Percentiles rank a stretch among this genome's conserved stretches.
Conservation (phyloP, 768 basidiomycete genomes). For the Pleurotus platypus region DNA sequence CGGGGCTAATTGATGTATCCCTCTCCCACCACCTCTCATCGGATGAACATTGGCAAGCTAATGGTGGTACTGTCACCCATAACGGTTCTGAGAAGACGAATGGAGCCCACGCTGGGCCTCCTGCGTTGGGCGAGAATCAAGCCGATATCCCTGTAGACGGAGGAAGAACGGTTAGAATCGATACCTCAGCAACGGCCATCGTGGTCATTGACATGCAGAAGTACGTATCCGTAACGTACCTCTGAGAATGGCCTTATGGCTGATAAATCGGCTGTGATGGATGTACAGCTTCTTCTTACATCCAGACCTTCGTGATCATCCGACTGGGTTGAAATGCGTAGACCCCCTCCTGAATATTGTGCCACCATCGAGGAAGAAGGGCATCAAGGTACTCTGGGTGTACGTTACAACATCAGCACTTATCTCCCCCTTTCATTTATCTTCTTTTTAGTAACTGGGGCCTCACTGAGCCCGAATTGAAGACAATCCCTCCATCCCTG, state of each 20-base stretch:
- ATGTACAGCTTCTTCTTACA: constrained; percentile 57
- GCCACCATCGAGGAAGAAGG: constrained; percentile 42
- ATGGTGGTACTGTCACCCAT: constrained; percentile 10
- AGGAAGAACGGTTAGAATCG: constrained; percentile 46
- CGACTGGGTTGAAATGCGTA: constrained; percentile 55
- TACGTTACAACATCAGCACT: constrained; percentile 22
- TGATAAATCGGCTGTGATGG: background rate
- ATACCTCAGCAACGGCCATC: constrained; percentile 46
- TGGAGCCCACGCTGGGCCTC: constrained; percentile 15
- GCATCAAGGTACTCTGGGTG: constrained; percentile 65
- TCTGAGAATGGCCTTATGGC: background rate
- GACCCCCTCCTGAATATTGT: constrained; percentile 48
- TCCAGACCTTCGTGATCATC: constrained; percentile 51
- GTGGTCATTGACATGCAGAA: constrained; percentile 78
- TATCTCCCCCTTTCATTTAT: background rate
- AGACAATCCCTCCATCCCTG: constrained; percentile 58
- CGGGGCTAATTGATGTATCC: constrained; percentile 59
- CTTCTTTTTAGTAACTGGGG: constrained; percentile 63
- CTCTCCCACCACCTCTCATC: constrained; percentile 37
- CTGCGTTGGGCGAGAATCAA: constrained; percentile 32
- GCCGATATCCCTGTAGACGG: constrained; percentile 54
- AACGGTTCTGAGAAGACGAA: background rate
- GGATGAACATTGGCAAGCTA: constrained; percentile 10
- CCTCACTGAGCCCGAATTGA: constrained; percentile 59
- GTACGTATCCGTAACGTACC: constrained; percentile 27